Evolutionary conservation across 805 yeast species (phyloP).

Genomic region (Lachancea fermentati): DNA sequence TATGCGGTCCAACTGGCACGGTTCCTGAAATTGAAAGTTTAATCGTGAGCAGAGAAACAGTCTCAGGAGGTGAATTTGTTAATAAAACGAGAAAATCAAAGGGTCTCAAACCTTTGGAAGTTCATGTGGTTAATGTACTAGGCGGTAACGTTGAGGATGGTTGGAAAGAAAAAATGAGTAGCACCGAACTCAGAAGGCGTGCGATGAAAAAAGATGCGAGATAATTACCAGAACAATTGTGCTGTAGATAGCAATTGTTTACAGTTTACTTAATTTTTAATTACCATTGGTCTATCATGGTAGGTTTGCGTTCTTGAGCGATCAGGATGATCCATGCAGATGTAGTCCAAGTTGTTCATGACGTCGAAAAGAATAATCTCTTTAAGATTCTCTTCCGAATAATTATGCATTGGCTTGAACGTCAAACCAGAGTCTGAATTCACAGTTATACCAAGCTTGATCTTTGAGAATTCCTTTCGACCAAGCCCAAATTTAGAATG

Average conservation of each 20-base stretch:
- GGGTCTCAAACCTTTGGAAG: conserved; percentile 45
- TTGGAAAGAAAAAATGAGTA: conserved; percentile 73
- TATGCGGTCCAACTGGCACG: conserved; percentile 91
- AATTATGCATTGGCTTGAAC: conserved; percentile 35
- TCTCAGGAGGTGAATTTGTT: conserved; percentile 65
- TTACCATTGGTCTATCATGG: conserved; percentile 55
- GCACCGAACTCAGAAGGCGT: conserved; percentile 64
- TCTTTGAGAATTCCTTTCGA: conserved; percentile 71
- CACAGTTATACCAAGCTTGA: conserved; percentile 43
- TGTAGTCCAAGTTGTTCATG: conserved; percentile 42
- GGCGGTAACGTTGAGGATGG: conserved; percentile 55
- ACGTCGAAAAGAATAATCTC: conserved; percentile 48
- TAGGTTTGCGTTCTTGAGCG: conserved; percentile 53
- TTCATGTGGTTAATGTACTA: conserved; percentile 55
- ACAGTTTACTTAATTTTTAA: conserved; percentile 33
- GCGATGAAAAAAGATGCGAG: not conserved
- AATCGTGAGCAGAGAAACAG: conserved; percentile 76
- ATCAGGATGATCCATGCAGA: conserved; percentile 88
- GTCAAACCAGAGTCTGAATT: conserved; percentile 32
- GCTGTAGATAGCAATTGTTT: conserved; percentile 1
- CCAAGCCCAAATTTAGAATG: conserved; percentile 69
- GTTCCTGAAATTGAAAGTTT: conserved; percentile 70
- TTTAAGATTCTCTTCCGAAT: conserved; percentile 44
- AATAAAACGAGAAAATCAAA: conserved; percentile 57
- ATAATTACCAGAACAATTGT: not conserved